Evolutionary conservation across 1,284 basidiomycete species (phyloP).

Genomic region (Exobasidium rhododendri): DNA sequence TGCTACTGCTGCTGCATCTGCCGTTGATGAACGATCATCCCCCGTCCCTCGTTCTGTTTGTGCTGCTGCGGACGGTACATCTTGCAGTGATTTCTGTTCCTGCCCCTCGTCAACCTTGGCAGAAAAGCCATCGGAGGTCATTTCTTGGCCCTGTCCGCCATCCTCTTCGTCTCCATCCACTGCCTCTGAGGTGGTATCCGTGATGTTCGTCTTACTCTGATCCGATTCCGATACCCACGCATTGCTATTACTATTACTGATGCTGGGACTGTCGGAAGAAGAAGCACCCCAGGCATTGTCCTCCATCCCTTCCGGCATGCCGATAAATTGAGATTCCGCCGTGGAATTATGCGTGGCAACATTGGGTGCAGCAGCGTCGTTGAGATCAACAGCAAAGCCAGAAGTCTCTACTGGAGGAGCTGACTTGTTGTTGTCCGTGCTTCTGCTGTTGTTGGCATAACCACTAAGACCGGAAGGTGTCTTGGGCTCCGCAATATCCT

Average conservation of each 20-base stretch:
- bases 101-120: conserved; percentile 19
- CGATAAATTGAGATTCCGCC: conserved; percentile 34
- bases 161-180: conserved; percentile 11
- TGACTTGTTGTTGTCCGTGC: neutral
- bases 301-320: conserved; percentile 44
- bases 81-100: too few relatives aligned
- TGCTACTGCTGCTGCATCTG: conserved; percentile 1
- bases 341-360: conserved; percentile 46
- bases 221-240: conserved; percentile 10
- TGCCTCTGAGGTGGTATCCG: conserved; percentile 12
- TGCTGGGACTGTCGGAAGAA: too few relatives aligned
- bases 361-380: conserved; percentile 43
- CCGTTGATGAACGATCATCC: neutral
- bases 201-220: neutral
- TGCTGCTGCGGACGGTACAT: conserved; percentile 9
- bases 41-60: conserved; percentile 20
- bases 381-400: conserved; percentile 38
- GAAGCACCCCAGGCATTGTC: conserved; percentile 38
- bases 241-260: conserved; percentile 17
- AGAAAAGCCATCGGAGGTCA: conserved; percentile 19
- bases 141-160: conserved; percentile 19
- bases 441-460: neutral
- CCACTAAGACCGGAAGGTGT: conserved; percentile 26
- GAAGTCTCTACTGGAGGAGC: conserved; percentile 32
- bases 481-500: conserved; percentile 35